Base-by-base conservation (phyloP, 176 grass and related monocot genomes). In the Oryza meridionalis region DNA sequence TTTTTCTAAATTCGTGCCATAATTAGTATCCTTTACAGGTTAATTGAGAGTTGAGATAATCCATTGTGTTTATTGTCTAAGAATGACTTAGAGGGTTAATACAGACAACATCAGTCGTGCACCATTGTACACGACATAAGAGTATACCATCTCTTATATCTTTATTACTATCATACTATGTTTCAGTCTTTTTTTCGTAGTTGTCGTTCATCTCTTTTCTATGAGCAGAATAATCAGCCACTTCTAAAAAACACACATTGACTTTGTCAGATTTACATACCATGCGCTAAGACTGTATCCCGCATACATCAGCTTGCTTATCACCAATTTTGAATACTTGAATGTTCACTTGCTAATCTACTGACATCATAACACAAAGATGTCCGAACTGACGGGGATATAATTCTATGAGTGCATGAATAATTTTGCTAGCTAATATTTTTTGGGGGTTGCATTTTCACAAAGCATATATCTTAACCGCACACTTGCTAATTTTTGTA, bases 401-500 rank as follows among this genome's bases (percentile, higher is more conserved):
- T 67, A 67, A 49, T 2, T 72, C 22, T 61, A 4, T 33, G 6
- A 35, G 6, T 83, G 51, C 40, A 24, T 26, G 32, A 5, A 58
- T 13, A 12, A 51, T 58, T 80, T 68, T 80, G 29, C n/a, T 47
- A 46, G 51, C 42, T 71, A 65, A 70, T 29, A 15, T 42, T 77
- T 65, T n/a, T 53, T 12, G 73, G 27, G 16, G 53, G 76, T 72
- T 17, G 12, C 7, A 38, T 61, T 66, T 37, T 7, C 22, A 3
- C 3, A 40, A 76, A 32, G 19, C 29, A 81, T 63, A 77, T 66
- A n/a, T 49, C 76, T 85, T 32, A 53, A 12, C 65, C 11, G 33
- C 19, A 64, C 25, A 3, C 7, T 43, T 21, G 22, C 35, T 64
- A 77, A 82, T 70, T 89, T 89, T 21, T 33, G 21, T 73, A 74